Conservation (phyloP, 192 early-diverging fungal genomes). For the Coemansia sp. region DNA sequence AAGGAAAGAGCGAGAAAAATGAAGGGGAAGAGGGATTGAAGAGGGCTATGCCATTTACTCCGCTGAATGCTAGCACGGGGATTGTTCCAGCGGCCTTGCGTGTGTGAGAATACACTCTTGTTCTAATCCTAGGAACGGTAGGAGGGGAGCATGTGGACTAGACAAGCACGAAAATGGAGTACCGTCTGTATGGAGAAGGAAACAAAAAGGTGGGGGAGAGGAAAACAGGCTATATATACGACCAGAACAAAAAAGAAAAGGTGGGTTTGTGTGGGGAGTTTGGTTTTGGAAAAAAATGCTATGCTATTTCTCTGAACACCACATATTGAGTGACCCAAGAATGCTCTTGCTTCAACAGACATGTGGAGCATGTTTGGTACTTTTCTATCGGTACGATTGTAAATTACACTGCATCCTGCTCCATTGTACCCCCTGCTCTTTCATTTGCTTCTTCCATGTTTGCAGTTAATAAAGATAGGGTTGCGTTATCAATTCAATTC, state of each 20-base stretch:
- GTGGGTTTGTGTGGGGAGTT: neutral
- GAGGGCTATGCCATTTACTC: neutral
- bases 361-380: too few species aligned
- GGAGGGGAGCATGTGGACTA: neutral
- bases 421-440: too few species aligned
- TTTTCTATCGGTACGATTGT: too few species aligned
- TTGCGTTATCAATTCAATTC: too few species aligned
- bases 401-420: too few species aligned
- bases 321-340: neutral
- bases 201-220: too few species aligned
- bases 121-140: neutral
- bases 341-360: neutral
- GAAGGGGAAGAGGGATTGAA: too few species aligned
- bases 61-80: neutral
- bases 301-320: neutral
- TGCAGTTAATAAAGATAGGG: too few species aligned
- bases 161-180: neutral
- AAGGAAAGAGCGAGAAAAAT: neutral
- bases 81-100: neutral
- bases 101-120: neutral
- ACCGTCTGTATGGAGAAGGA: neutral
- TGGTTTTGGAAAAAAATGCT: neutral
- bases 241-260: neutral
- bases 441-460: too few species aligned
- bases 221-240: slow-evolving; percentile 6